Evolutionary conservation across 768 basidiomycete species (phyloP).

Genomic region (Panus rudis): DNA sequence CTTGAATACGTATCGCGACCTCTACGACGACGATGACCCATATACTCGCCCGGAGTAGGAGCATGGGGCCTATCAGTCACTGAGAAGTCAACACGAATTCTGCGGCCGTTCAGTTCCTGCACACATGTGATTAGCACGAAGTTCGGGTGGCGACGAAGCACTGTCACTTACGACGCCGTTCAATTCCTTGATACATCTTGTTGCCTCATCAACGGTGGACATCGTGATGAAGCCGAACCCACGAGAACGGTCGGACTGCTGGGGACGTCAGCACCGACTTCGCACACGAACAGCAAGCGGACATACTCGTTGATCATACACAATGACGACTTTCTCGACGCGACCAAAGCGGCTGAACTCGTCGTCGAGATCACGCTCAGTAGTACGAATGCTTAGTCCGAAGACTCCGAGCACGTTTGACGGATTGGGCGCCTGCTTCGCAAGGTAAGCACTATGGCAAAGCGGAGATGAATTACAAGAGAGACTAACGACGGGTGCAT

Average conservation of each 20-base stretch:
- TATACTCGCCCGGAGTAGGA: slow-evolving; percentile 96
- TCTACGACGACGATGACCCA: slow-evolving; percentile 75
- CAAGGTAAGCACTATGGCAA: slow-evolving; percentile 28
- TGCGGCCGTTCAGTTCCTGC: slow-evolving; percentile 90
- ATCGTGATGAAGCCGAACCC: slow-evolving; percentile 98
- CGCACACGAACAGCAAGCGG: neutral
- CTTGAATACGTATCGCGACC: slow-evolving; percentile 33
- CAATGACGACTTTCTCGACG: slow-evolving; percentile 93
- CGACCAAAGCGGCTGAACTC: slow-evolving; percentile 86
- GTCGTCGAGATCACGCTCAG: slow-evolving; percentile 90
- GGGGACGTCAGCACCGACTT: slow-evolving; percentile 4
- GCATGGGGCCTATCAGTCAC: slow-evolving; percentile 91
- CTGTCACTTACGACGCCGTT: slow-evolving; percentile 75
- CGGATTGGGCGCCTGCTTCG: slow-evolving; percentile 76
- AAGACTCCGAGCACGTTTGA: slow-evolving; percentile 94
- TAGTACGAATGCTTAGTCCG: slow-evolving; percentile 91
- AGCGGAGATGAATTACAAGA: slow-evolving; percentile 8
- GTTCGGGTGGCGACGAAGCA: neutral
- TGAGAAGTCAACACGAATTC: slow-evolving; percentile 95
- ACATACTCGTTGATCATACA: slow-evolving; percentile 93
- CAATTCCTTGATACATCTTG: slow-evolving; percentile 79
- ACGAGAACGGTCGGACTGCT: slow-evolving; percentile 87
- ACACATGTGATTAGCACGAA: neutral
- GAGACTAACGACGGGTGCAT: slow-evolving; percentile 66
- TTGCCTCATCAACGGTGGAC: slow-evolving; percentile 82